A percentile compares a stretch with the other conserved stretches of the same genome.
Evolutionary conservation across 148 eudicot genomes (phyloP).

Genomic region (Fagopyrum tataricum): DNA sequence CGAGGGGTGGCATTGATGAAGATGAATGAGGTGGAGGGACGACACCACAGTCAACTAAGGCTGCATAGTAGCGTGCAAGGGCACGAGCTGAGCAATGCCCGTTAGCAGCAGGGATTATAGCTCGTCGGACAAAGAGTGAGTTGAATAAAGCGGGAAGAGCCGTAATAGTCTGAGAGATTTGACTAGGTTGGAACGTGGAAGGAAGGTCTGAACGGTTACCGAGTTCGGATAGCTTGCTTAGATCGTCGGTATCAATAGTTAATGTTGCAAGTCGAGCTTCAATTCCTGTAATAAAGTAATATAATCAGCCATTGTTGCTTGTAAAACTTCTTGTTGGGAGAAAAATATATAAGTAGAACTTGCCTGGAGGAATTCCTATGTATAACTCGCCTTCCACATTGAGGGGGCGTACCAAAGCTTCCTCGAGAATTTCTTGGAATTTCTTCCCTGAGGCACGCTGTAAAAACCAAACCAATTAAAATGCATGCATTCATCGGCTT

Average conservation of each 20-base stretch:
- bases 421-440: conserved; percentile 91
- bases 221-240: conserved; percentile 39
- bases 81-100: conserved; percentile 99
- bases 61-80: conserved; percentile 92
- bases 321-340: not conserved
- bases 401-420: conserved; percentile 77
- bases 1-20: conserved; percentile 60
- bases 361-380: conserved; percentile 97
- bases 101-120: conserved; percentile 91
- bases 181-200: conserved; percentile 60
- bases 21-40: conserved; percentile 59
- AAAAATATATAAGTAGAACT: conserved; percentile 15
- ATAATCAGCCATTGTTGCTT: not conserved
- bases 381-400: conserved; percentile 85
- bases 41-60: conserved; percentile 55
- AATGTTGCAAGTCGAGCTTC: conserved; percentile 92
- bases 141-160: conserved; percentile 66
- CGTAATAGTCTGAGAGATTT: conserved; percentile 40
- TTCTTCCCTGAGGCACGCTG: conserved; percentile 87
- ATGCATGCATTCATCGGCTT: not conserved
- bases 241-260: conserved; percentile 62
- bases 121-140: conserved; percentile 74
- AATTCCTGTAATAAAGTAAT: conserved; percentile 45
- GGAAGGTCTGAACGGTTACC: conserved; percentile 53
- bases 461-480: conserved; percentile 16